Conservation (phyloP, 805 yeast genomes). For the Pichia manshurica region DNA sequence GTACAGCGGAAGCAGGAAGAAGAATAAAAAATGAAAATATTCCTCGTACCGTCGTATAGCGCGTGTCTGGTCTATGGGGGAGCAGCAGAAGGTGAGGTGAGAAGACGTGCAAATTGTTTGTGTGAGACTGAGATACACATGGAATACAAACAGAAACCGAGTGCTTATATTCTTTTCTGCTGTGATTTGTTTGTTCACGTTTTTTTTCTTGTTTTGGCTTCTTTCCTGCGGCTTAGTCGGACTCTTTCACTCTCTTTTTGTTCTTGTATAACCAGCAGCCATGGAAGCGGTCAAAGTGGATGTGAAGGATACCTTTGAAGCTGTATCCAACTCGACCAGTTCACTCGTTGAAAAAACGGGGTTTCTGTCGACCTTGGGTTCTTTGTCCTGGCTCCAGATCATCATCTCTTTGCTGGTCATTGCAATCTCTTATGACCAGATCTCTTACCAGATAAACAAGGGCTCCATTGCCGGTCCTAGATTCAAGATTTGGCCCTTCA, state of each 20-base stretch:
- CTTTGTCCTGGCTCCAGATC: slow-evolving; percentile 48
- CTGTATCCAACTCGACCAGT: slow-evolving; percentile 12
- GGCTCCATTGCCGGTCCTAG: slow-evolving; percentile 89
- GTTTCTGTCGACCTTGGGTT: slow-evolving; percentile 2
- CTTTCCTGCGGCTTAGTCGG: neutral
- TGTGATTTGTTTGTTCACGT: neutral
- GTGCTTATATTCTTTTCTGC: neutral
- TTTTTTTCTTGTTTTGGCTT: neutral
- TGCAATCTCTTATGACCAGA: slow-evolving; percentile 61
- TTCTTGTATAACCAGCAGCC: neutral
- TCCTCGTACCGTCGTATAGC: too few species aligned
- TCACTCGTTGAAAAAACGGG: neutral
- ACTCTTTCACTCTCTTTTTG: too few species aligned
- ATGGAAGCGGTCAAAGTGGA: slow-evolving; percentile 1
- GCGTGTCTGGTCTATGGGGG: too few species aligned
- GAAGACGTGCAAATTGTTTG: too few species aligned
- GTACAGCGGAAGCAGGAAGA: neutral
- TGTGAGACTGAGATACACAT: too few species aligned
- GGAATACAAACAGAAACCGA: too few species aligned
- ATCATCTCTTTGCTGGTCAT: slow-evolving; percentile 41
- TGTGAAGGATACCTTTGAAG: neutral
- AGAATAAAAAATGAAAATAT: too few species aligned
- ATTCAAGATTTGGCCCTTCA: slow-evolving; percentile 86
- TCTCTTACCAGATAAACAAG: slow-evolving; percentile 72
- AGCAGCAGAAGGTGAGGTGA: too few species aligned